Evolutionary conservation across 1,139 yeast genomes (phyloP).

Genomic region (Yamadazyma aaseri): DNA sequence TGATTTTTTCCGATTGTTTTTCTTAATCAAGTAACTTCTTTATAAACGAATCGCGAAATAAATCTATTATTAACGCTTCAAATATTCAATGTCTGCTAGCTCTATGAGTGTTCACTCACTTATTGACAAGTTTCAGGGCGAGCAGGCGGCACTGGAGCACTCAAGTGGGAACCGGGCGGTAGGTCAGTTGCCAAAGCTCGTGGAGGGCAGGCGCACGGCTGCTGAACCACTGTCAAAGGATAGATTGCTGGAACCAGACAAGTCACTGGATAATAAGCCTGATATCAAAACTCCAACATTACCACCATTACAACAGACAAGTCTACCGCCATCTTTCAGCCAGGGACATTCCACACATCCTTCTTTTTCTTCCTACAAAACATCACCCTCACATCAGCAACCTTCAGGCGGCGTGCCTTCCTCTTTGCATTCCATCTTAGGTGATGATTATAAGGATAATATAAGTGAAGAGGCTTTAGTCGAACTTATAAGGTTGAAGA

Average conservation of each 20-base stretch:
- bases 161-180: conserved; percentile 1
- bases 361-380: conserved; percentile 1
- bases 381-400: neutral
- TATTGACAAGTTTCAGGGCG: conserved; percentile 19
- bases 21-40: too few species aligned
- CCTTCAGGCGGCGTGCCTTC: neutral
- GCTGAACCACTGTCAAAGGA: too few species aligned
- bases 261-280: too few species aligned
- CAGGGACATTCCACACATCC: neutral
- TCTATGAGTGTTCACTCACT: conserved; percentile 31
- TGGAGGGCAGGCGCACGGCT: too few species aligned
- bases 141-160: conserved; percentile 1
- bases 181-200: too few species aligned
- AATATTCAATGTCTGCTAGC: conserved; percentile 9
- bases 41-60: too few species aligned
- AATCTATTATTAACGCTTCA: neutral
- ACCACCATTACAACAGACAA: conserved; percentile 1
- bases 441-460: conserved; percentile 51
- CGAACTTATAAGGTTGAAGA: conserved; percentile 61
- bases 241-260: too few species aligned
- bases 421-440: conserved; percentile 32
- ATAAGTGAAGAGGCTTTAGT: conserved; percentile 60
- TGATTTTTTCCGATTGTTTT: too few species aligned
- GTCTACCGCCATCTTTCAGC: too few species aligned
- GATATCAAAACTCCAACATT: neutral